Conservation (phyloP, 78 protist species). For the Dictyostelium capitatum region DNA sequence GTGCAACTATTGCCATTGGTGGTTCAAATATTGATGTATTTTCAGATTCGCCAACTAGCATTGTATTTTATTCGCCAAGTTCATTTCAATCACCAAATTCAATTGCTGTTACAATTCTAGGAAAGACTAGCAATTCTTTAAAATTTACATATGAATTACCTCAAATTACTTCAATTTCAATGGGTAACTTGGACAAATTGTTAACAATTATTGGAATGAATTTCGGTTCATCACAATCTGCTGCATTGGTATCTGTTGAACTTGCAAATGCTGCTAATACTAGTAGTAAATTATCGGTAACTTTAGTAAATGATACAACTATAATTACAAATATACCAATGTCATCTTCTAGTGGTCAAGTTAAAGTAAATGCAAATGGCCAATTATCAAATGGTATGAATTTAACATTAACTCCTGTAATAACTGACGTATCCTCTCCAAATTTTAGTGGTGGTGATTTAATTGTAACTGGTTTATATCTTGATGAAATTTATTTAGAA, state of each 20-base stretch:
- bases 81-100: background rate
- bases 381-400: background rate
- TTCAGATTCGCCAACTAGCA: background rate
- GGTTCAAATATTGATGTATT: background rate
- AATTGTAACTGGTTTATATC: background rate
- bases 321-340: background rate
- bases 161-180: background rate
- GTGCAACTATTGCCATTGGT: background rate
- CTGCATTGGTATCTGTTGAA: background rate
- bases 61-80: background rate
- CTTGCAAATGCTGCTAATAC: background rate
- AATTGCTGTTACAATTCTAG: background rate
- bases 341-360: background rate
- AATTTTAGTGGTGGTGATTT: background rate
- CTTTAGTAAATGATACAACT: background rate
- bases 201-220: background rate
- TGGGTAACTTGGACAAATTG: background rate
- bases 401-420: background rate
- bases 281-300: background rate
- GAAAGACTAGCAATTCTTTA: background rate
- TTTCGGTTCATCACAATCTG: background rate
- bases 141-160: background rate
- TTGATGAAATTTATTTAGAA: background rate
- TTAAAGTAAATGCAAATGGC: background rate
- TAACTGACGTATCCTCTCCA: background rate